Conservation (phyloP, 2,329 filamentous ascomycete species). For the Coniochaeta sp. region DNA sequence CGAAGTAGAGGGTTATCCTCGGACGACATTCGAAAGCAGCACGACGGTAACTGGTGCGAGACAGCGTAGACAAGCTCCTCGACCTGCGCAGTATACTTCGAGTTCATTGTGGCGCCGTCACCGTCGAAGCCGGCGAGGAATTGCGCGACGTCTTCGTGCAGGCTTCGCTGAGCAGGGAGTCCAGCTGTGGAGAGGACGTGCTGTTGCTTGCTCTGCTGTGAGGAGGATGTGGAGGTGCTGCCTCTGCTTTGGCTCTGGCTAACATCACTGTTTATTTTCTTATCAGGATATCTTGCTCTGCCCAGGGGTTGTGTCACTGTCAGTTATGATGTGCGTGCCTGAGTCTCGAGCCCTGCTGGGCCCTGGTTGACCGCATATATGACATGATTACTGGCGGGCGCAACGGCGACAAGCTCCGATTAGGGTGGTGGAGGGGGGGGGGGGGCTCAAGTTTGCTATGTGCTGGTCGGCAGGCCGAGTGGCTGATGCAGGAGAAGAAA, state of each 20-base stretch:
- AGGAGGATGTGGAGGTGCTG: neutral
- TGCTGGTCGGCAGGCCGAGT: neutral
- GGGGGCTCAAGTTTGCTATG: neutral
- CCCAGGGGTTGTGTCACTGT: neutral
- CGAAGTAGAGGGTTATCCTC: neutral
- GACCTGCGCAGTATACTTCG: neutral
- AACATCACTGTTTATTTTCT: conserved; percentile 2
- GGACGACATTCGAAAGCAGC: neutral
- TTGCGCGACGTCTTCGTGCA: neutral
- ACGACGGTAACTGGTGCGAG: neutral
- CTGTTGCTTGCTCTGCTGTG: neutral
- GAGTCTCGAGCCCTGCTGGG: conserved; percentile 2
- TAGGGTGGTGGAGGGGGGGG: neutral
- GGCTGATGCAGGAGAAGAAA: neutral
- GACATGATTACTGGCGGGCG: neutral
- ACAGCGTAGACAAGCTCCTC: neutral
- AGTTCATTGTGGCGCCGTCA: neutral
- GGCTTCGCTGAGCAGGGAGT: neutral
- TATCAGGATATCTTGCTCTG: conserved; percentile 3
- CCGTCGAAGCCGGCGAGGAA: neutral
- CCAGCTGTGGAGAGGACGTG: neutral
- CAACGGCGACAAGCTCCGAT: neutral
- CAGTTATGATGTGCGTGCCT: conserved; percentile 1
- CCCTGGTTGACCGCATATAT: conserved; percentile 2
- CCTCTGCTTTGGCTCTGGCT: neutral